Evolutionary conservation across 345 rosid genomes (phyloP), one percentile per base, ranked within the genome.

Genomic region (Triadica sebifera): DNA sequence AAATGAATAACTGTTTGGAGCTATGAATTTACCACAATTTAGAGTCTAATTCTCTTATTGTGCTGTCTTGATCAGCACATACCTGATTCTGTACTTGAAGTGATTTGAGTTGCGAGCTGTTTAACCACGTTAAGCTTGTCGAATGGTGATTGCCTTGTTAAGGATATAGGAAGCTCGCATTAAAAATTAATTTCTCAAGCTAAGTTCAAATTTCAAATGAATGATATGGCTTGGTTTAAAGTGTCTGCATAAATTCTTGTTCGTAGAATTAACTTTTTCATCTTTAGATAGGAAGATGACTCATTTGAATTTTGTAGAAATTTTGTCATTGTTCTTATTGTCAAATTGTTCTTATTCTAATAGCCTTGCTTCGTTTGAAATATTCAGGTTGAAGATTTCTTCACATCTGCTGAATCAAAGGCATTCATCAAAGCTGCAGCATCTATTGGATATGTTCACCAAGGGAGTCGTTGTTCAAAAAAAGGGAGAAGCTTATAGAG

Each of bases 401-500:
- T 95, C 24, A 84, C 87, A 22, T 57, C 90, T 41, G 87, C 86
- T 43, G 99, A 95, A 81, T 87, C 90, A 11, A 86, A 80, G 77
- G 89, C 85, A 25, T 95, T 95, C 43, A 34, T 91, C 49, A 86
- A 83, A 78, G 84, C 65, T 17, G 90, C 93, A 5, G 99, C 91
- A 84, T 81, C 94, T 72, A 79, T 87, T 1, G 99, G 97, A 63
- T 93, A 91, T 80, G 84, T 71, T 56, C 98, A 89, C 78, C 99
- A 90, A 81, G 97, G 98, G 75, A 93, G 97, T 81, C 98, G 84
- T 75, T 97, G 99, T 8, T 98, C 99, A 37, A 75, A 88, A 4
- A 86, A 84, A 75, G n/a, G 98, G 99, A 8, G 98, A 93, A 88
- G 98, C 98, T 75, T 95, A 82, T 63, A 82, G 98, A 56, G 99